Conservation (phyloP, 2,329 filamentous ascomycete genomes). For the Cladosporium sp. region DNA sequence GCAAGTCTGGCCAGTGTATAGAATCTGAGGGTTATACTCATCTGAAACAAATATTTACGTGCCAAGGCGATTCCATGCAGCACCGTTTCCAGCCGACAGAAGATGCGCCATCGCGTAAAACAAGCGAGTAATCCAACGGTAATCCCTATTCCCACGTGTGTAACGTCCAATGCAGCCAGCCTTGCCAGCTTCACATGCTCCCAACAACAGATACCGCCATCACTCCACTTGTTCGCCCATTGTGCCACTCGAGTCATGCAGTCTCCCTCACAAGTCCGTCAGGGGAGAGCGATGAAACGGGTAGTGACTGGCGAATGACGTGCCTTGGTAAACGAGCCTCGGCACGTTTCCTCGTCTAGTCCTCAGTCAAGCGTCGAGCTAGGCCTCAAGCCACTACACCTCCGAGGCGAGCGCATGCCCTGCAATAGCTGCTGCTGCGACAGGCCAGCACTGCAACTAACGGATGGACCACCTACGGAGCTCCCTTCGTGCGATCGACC, state of each 20-base stretch:
- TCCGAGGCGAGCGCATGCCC: constrained; percentile 12
- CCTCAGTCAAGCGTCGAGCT: constrained; percentile 1
- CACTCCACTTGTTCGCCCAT: neutral
- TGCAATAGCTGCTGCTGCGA: neutral
- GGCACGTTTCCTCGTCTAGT: neutral
- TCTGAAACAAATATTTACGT: neutral
- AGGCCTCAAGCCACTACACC: constrained; percentile 14
- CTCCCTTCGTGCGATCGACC: neutral
- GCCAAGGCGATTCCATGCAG: neutral
- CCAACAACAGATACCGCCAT: neutral
- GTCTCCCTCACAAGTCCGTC: neutral
- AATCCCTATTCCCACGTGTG: neutral
- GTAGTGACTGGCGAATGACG: neutral
- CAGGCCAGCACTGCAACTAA: constrained; percentile 7
- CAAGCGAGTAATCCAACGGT: neutral
- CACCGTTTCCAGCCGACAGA: neutral
- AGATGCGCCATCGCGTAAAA: neutral
- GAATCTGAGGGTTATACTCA: neutral
- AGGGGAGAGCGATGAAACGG: neutral
- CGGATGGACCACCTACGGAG: neutral
- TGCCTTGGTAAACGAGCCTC: constrained; percentile 1
- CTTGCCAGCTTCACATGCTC: neutral
- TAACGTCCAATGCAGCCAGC: neutral
- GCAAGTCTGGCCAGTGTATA: neutral
- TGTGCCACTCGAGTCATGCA: neutral